A percentile compares a stretch with the other conserved stretches of the same genome.
Conservation (phyloP, 2,329 filamentous ascomycete species). For the Fonsecaea monophora region DNA sequence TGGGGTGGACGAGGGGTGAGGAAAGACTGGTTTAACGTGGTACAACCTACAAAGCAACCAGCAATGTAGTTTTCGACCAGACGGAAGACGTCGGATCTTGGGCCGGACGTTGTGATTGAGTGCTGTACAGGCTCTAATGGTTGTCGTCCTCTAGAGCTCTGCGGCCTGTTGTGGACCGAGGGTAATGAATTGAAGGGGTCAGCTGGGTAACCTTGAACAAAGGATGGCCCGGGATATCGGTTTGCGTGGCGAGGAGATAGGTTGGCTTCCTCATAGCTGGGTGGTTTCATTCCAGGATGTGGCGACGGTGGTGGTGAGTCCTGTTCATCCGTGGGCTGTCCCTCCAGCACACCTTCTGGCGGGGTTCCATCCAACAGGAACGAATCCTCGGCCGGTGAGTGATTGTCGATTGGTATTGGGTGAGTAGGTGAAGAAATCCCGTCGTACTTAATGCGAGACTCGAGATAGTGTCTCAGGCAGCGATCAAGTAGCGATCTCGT, state of each 20-base stretch:
- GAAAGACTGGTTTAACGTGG: constrained; percentile 80
- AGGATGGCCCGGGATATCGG: constrained; percentile 6
- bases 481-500: constrained; percentile 65
- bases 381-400: constrained; percentile 29
- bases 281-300: constrained; percentile 21
- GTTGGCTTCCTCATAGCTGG: constrained; percentile 30
- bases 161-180: constrained; percentile 15
- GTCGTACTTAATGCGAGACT: constrained; percentile 46
- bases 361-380: constrained; percentile 38
- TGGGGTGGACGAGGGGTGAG: constrained; percentile 58
- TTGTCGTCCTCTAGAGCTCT: constrained; percentile 12
- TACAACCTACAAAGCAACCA: constrained; percentile 70
- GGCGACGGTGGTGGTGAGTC: constrained; percentile 31
- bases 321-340: constrained; percentile 25
- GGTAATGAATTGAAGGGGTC: constrained; percentile 29
- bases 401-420: constrained; percentile 10
- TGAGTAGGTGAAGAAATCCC: constrained; percentile 11
- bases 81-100: constrained; percentile 66
- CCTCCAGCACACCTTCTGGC: constrained; percentile 29
- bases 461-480: constrained; percentile 61
- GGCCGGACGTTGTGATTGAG: neutral
- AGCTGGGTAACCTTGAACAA: constrained; percentile 24
- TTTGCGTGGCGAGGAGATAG: constrained; percentile 18
- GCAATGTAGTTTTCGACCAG: constrained; percentile 79
- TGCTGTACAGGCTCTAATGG: constrained; percentile 1